These are phyloP conservation scores for Pseudogymnoascus sp. DNA, from an alignment of 2,329 filamentous ascomycete genomes.

Conservation along the genomic window DNA sequence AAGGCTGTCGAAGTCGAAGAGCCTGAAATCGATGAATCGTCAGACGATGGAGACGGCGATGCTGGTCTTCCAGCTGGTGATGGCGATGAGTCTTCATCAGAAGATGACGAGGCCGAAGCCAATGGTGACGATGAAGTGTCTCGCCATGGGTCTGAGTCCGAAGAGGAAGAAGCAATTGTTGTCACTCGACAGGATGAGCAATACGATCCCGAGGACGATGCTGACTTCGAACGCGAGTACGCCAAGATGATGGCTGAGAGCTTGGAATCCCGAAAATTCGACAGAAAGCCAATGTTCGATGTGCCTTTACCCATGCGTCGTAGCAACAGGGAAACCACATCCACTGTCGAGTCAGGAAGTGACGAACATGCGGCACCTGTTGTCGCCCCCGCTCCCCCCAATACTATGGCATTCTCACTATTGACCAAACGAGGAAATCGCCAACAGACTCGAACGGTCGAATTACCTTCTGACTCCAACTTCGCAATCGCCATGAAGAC, in stretches of 20 bases:
- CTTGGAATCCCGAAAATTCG: slow-evolving; percentile 89
- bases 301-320: slow-evolving; percentile 89
- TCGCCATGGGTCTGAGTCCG: slow-evolving; percentile 56
- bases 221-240: slow-evolving; percentile 95
- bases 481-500: slow-evolving; percentile 95
- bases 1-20: slow-evolving; percentile 68
- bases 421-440: slow-evolving; percentile 94
- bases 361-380: slow-evolving; percentile 32
- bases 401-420: slow-evolving; percentile 94
- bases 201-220: slow-evolving; percentile 87
- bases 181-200: slow-evolving; percentile 88
- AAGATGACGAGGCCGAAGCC: slow-evolving; percentile 44
- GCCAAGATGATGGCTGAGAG: slow-evolving; percentile 98
- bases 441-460: slow-evolving; percentile 87
- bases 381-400: slow-evolving; percentile 32
- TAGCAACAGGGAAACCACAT: slow-evolving; percentile 55
- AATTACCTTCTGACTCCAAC: slow-evolving; percentile 81
- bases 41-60: slow-evolving; percentile 62
- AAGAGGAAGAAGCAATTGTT: slow-evolving; percentile 80
- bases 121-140: slow-evolving; percentile 47
- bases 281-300: slow-evolving; percentile 90
- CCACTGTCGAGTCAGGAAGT: slow-evolving; percentile 31
- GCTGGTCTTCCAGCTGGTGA: slow-evolving; percentile 48
- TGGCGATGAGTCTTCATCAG: slow-evolving; percentile 36
- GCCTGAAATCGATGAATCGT: slow-evolving; percentile 60